Conservation (phyloP, 2,329 filamentous ascomycete species). For the Monosporascus sp. region DNA sequence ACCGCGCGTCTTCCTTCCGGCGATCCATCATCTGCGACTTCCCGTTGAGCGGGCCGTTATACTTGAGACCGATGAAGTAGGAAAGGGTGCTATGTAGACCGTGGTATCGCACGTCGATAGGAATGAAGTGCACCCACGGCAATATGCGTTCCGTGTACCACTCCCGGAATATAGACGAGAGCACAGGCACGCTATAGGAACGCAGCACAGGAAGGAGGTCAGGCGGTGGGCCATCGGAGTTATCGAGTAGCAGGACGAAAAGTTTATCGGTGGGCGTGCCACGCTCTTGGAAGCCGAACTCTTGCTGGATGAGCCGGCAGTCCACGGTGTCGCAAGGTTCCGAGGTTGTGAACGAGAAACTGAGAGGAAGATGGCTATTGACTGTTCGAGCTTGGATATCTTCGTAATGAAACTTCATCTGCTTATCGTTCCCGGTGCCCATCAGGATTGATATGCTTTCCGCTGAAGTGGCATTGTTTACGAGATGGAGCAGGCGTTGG, state of each 20-base stretch:
- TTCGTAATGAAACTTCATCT: constrained; percentile 49
- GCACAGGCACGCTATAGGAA: constrained; percentile 63
- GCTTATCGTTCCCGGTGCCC: constrained; percentile 32
- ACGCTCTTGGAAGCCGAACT: constrained; percentile 49
- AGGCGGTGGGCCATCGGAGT: constrained; percentile 59
- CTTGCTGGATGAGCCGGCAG: constrained; percentile 45
- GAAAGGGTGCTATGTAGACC: constrained; percentile 68
- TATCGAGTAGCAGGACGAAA: constrained; percentile 69
- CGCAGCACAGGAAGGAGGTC: constrained; percentile 58
- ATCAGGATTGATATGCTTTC: constrained; percentile 53
- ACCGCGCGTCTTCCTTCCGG: constrained; percentile 49
- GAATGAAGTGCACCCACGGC: constrained; percentile 78
- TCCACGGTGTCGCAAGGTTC: constrained; percentile 47
- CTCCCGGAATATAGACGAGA: constrained; percentile 67
- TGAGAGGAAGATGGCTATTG: constrained; percentile 46
- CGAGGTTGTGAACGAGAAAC: constrained; percentile 55
- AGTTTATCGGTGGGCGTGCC: constrained; percentile 58
- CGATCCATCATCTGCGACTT: constrained; percentile 41
- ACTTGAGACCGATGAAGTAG: constrained; percentile 63
- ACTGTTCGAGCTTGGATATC: constrained; percentile 47
- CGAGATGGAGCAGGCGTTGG: constrained; percentile 66
- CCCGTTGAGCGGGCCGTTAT: constrained; percentile 37
- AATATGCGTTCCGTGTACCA: constrained; percentile 73
- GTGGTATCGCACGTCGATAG: constrained; percentile 67
- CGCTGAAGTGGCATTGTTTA: constrained; percentile 50